Evolutionary conservation across 768 basidiomycete genomes (phyloP).

Genomic region (Cubamyces sp.): DNA sequence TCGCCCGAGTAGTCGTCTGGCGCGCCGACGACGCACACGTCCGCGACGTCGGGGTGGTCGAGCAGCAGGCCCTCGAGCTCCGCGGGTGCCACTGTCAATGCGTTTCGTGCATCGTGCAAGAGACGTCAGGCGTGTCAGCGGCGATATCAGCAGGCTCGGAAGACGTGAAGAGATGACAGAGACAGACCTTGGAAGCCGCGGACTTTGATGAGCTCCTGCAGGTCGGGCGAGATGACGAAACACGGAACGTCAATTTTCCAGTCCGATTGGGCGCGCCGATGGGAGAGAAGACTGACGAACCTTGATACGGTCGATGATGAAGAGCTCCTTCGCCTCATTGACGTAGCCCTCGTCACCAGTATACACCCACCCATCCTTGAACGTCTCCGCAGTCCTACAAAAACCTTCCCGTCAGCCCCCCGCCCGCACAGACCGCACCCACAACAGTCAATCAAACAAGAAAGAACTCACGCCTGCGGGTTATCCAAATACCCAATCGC

Average conservation of each 20-base stretch:
- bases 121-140: neutral
- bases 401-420: neutral
- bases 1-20: constrained; percentile 76
- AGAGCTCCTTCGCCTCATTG: constrained; percentile 25
- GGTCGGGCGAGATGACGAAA: neutral
- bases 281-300: constrained; percentile 7
- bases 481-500: constrained; percentile 63
- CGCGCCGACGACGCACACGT: constrained; percentile 66
- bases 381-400: constrained; percentile 30
- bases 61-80: constrained; percentile 72
- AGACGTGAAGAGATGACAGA: neutral
- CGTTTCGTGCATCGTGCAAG: neutral
- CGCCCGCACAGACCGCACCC: neutral
- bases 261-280: neutral
- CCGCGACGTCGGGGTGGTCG: constrained; percentile 59
- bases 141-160: neutral
- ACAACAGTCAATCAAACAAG: neutral
- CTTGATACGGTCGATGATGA: constrained; percentile 32
- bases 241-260: too few species aligned
- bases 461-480: constrained; percentile 55
- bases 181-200: constrained; percentile 58
- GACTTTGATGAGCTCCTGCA: constrained; percentile 70
- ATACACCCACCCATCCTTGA: constrained; percentile 34
- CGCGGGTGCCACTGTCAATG: constrained; percentile 59
- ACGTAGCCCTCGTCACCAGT: constrained; percentile 37